Percentiles rank a stretch among this genome's conserved stretches.
These are phyloP conservation scores for Chloromonas sp. DNA, from an alignment of 163 green algal species.

Conservation along the genomic window DNA sequence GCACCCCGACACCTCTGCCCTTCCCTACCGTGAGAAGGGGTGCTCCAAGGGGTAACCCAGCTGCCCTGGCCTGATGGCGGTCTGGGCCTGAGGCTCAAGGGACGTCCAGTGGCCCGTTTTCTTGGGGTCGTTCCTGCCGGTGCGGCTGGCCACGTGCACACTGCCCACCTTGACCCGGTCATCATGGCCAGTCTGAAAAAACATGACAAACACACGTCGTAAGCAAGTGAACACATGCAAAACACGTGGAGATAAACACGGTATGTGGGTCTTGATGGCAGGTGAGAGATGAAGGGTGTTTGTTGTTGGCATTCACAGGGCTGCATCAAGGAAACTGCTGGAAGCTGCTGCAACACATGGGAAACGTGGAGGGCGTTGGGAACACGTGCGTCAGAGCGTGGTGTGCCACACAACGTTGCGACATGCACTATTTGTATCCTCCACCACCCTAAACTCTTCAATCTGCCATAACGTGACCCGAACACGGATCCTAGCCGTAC, in stretches of 20 bases:
- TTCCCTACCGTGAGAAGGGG: not conserved
- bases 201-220: not conserved
- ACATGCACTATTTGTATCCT: not conserved
- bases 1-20: not conserved
- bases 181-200: not conserved
- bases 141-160: not conserved
- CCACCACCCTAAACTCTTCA: not conserved
- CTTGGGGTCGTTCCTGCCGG: too few species aligned
- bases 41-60: conserved; percentile 1
- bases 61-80: not conserved
- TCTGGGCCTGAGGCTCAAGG: not conserved
- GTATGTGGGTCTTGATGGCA: not conserved
- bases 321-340: too few species aligned
- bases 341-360: too few species aligned
- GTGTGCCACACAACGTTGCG: too few species aligned
- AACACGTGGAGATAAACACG: too few species aligned
- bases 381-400: too few species aligned
- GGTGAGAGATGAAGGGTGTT: not conserved
- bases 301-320: too few species aligned
- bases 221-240: too few species aligned
- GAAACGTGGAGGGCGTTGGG: too few species aligned
- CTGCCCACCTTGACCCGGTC: not conserved
- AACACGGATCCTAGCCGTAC: too few species aligned
- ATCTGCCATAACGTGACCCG: not conserved
- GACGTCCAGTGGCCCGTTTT: not conserved